These are phyloP conservation scores for Ramalina peruviana DNA, from an alignment of 495 filamentous ascomycete genomes.

Conservation along the genomic window DNA sequence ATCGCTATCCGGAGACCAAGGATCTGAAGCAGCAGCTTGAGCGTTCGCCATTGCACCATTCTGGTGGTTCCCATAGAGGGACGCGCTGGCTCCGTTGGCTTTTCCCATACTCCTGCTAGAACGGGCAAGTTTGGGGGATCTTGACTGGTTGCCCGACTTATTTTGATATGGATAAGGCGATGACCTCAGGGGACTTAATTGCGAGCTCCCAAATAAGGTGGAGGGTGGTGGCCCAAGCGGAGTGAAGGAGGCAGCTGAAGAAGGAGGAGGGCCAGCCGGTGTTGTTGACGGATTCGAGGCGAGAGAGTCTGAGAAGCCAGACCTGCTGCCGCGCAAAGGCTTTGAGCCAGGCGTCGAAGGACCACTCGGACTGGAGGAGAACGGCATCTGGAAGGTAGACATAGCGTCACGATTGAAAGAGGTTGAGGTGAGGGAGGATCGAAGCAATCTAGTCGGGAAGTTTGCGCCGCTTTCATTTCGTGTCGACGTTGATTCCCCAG, in stretches of 20 bases:
- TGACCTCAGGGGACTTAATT: slow-evolving; percentile 23
- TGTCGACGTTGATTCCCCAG: no score
- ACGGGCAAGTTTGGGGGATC: slow-evolving; percentile 9
- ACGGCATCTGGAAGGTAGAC: slow-evolving; percentile 8
- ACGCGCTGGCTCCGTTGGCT: no score
- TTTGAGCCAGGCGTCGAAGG: slow-evolving; percentile 14
- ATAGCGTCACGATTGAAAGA: neutral
- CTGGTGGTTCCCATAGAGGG: no score
- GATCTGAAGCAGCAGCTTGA: no score
- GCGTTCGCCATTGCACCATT: no score
- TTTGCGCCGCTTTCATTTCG: no score
- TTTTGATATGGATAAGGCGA: no score
- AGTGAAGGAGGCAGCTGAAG: slow-evolving; percentile 54
- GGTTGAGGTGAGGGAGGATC: no score
- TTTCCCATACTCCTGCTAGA: no score
- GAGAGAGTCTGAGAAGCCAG: slow-evolving; percentile 3
- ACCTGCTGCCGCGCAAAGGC: neutral
- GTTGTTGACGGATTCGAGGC: slow-evolving; percentile 55
- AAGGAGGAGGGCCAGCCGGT: slow-evolving; percentile 61
- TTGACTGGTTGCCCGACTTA: no score
- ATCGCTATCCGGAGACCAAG: no score
- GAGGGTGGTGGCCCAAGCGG: slow-evolving; percentile 55
- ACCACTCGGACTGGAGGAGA: slow-evolving; percentile 12
- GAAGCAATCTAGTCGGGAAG: no score
- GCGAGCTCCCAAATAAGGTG: slow-evolving; percentile 51